Evolutionary conservation across 176 grass and related monocot species (phyloP).

Genomic region (Echinochloa phyllopogon): DNA sequence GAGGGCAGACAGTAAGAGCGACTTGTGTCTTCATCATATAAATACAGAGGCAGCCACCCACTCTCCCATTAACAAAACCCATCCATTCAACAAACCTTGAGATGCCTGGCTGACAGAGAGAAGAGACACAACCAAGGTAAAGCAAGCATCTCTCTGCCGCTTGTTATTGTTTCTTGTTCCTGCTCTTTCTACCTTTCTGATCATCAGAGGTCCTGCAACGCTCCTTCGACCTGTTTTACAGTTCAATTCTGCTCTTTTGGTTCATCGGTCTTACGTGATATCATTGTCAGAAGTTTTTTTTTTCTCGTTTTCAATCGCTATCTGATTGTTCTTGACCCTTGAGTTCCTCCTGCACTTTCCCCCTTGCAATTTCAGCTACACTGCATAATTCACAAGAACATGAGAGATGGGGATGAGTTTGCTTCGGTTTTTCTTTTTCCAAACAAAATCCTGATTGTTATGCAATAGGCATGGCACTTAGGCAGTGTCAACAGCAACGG

Average conservation of each 20-base stretch:
- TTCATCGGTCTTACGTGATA: background rate
- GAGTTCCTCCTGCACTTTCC: background rate
- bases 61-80: slow-evolving; percentile 44
- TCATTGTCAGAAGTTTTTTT: background rate
- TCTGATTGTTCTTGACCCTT: background rate
- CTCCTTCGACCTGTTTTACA: background rate
- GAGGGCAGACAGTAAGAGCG: too few relatives aligned
- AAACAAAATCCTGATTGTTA: background rate
- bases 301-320: background rate
- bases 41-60: slow-evolving; percentile 38
- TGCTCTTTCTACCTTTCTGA: background rate
- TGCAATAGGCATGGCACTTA: background rate
- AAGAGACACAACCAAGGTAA: slow-evolving; percentile 4
- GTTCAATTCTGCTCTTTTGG: slow-evolving; percentile 4
- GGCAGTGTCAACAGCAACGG: background rate
- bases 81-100: slow-evolving; percentile 22
- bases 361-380: slow-evolving; percentile 13
- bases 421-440: background rate
- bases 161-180: slow-evolving; percentile 18
- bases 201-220: slow-evolving; percentile 1
- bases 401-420: background rate
- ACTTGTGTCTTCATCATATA: too few relatives aligned
- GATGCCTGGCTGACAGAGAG: slow-evolving; percentile 28
- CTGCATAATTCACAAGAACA: background rate
- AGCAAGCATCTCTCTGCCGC: background rate